phyloP scores from a whole-genome alignment of 495 filamentous ascomycete species.

The Penicillium canariense region DNA sequence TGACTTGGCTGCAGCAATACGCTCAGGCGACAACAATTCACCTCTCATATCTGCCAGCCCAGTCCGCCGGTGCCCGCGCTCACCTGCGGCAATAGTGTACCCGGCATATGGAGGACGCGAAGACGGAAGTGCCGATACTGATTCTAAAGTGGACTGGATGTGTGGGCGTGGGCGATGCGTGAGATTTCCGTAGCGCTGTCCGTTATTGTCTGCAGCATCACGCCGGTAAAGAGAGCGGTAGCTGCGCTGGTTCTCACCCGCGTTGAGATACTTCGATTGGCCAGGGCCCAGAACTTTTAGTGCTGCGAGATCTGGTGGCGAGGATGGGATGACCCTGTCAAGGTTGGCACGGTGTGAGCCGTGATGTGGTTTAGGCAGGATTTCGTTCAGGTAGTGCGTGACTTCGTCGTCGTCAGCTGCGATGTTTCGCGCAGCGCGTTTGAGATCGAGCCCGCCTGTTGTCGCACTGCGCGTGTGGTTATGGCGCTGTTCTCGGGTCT shows the following conservation, averaged over 20 bases:
- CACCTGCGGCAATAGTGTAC: conserved; percentile 26
- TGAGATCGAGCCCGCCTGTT: conserved; percentile 25
- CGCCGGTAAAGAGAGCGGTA: conserved; percentile 28
- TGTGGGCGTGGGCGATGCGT: conserved; percentile 30
- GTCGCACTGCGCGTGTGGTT: conserved; percentile 24
- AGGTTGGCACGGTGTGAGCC: conserved; percentile 10
- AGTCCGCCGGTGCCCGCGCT: conserved; percentile 38
- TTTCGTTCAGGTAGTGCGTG: conserved; percentile 30
- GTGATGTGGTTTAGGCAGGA: conserved; percentile 23
- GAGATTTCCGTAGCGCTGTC: conserved; percentile 18
- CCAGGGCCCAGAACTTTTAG: conserved; percentile 27
- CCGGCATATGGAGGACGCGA: conserved; percentile 18
- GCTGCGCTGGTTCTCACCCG: conserved; percentile 24
- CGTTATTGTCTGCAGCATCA: conserved; percentile 14
- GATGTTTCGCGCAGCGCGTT: conserved; percentile 26
- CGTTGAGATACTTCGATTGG: conserved; percentile 18
- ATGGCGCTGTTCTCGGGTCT: conserved; percentile 24
- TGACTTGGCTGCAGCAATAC: conserved; percentile 60
- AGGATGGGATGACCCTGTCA: conserved; percentile 30
- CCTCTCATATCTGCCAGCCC: conserved; percentile 33
- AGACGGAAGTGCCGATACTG: conserved; percentile 14
- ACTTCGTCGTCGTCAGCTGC: conserved; percentile 33
- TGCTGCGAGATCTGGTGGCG: conserved; percentile 31
- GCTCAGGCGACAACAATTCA: conserved; percentile 55
- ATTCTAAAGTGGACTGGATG: conserved; percentile 30